Percentiles rank a stretch among this genome's conserved stretches.
Conservation (phyloP, 257 asterid genomes). For the Ehretia macrophylla region DNA sequence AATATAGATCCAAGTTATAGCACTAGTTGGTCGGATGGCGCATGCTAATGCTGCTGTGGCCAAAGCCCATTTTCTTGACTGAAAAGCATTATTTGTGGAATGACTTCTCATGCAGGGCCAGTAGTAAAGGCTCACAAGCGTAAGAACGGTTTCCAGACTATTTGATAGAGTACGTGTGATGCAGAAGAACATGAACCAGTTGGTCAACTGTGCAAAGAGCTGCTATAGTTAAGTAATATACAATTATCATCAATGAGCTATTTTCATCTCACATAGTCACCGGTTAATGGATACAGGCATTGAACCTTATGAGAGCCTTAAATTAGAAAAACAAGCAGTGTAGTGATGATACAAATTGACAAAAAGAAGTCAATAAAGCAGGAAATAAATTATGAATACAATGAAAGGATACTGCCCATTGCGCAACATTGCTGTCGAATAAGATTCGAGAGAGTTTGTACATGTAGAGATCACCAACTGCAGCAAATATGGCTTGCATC, state of each 20-base stretch:
- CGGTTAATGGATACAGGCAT: background rate
- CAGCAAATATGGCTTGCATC: slow-evolving; percentile 73
- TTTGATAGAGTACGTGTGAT: slow-evolving; percentile 84
- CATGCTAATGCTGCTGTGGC: slow-evolving; percentile 78
- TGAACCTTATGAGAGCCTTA: background rate
- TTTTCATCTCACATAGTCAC: background rate
- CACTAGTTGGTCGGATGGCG: slow-evolving; percentile 94
- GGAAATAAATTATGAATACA: background rate
- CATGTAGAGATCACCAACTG: slow-evolving; percentile 77
- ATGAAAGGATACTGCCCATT: slow-evolving; percentile 79
- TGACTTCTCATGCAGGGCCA: slow-evolving; percentile 87
- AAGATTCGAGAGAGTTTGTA: slow-evolving; percentile 60
- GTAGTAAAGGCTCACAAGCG: slow-evolving; percentile 74
- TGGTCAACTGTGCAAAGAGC: slow-evolving; percentile 78
- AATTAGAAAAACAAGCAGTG: background rate
- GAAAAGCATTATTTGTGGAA: slow-evolving; percentile 23
- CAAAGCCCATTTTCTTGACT: slow-evolving; percentile 70
- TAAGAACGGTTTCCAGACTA: slow-evolving; percentile 84
- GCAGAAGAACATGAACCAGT: slow-evolving; percentile 98
- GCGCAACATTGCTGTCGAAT: slow-evolving; percentile 59
- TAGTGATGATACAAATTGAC: background rate
- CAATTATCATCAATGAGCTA: slow-evolving; percentile 7
- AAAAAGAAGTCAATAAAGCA: background rate
- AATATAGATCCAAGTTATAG: slow-evolving; percentile 79
- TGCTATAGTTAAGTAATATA: slow-evolving; percentile 57